These are phyloP conservation scores for Umbelopsis sp. DNA, from an alignment of 192 early-diverging fungal genomes.

Conservation along the genomic window DNA sequence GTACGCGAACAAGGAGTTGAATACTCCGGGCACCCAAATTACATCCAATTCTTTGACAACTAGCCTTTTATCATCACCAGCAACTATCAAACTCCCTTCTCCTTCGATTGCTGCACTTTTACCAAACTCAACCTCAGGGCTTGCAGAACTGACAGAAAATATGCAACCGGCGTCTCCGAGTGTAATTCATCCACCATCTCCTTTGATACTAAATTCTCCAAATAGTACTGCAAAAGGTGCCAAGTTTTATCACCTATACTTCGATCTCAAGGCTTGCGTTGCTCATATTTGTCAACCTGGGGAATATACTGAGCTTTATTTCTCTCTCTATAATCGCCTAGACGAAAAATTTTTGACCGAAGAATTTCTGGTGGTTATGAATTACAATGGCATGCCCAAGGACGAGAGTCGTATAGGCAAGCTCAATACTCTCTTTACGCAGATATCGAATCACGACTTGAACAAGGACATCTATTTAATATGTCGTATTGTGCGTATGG, in stretches of 20 bases:
- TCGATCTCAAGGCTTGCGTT: conserved; percentile 56
- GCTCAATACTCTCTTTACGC: conserved; percentile 60
- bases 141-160: neutral
- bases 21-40: neutral
- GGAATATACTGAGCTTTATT: conserved; percentile 63
- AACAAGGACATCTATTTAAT: conserved; percentile 57
- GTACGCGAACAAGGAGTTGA: conserved; percentile 24
- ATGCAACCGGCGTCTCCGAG: neutral
- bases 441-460: conserved; percentile 54
- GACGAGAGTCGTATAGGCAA: conserved; percentile 45
- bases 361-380: conserved; percentile 57
- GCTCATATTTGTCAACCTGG: conserved; percentile 60
- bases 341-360: conserved; percentile 58
- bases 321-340: conserved; percentile 55
- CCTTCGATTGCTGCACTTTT: neutral
- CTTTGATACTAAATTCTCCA: neutral
- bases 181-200: neutral
- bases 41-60: neutral
- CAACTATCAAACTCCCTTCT: neutral
- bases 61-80: neutral
- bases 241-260: conserved; percentile 55
- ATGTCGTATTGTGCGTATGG: conserved; percentile 61
- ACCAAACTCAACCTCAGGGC: neutral
- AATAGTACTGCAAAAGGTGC: conserved; percentile 19
- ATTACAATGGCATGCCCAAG: conserved; percentile 56